phyloP scores from a whole-genome alignment of 129 eudicot species.

The Escallonia rubra region DNA sequence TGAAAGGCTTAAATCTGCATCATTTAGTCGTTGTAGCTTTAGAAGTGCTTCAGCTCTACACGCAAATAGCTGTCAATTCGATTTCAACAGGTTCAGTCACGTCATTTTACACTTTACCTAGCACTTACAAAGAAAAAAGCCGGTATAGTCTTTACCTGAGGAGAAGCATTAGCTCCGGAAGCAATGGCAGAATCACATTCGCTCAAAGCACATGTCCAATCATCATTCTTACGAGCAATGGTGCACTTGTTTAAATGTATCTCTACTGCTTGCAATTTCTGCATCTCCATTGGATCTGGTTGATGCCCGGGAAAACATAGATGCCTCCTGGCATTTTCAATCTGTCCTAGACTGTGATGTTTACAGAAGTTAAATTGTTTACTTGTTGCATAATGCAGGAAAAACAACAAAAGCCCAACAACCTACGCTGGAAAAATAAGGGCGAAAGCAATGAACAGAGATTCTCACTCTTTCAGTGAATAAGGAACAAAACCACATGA shows the following conservation, averaged over 20 bases:
- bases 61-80: constrained; percentile 61
- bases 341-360: constrained; percentile 78
- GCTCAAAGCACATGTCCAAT: constrained; percentile 60
- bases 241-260: constrained; percentile 52
- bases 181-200: constrained; percentile 74
- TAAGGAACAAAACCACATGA: too few species aligned
- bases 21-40: constrained; percentile 68
- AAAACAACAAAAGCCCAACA: background rate
- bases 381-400: background rate
- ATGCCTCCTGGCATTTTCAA: constrained; percentile 74
- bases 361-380: constrained; percentile 26
- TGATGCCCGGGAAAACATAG: constrained; percentile 48
- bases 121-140: background rate
- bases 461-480: too few species aligned
- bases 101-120: background rate
- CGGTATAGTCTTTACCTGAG: constrained; percentile 49
- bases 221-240: constrained; percentile 57
- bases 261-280: constrained; percentile 64
- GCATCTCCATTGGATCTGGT: constrained; percentile 58
- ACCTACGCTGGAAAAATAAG: background rate
- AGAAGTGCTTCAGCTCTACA: constrained; percentile 90
- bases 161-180: constrained; percentile 76
- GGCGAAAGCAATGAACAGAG: background rate
- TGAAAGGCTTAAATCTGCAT: constrained; percentile 42
- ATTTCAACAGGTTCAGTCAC: constrained; percentile 23